Evolutionary conservation across 371 early-diverging fungal genomes (phyloP).

Genomic region (Batkoa obscura): DNA sequence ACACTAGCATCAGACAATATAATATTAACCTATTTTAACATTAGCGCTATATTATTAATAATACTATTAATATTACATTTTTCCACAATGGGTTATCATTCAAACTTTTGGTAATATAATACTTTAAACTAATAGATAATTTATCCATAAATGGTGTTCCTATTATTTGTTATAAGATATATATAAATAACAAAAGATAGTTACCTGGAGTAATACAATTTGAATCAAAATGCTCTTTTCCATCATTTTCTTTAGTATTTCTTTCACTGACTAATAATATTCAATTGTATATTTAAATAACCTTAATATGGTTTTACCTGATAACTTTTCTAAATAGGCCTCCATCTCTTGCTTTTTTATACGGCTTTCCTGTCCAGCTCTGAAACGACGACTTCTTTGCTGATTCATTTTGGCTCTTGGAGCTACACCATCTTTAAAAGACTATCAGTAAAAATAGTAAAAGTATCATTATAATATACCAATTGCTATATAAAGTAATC

Average conservation of each 20-base stretch:
- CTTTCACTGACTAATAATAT: no score
- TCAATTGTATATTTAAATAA: no score
- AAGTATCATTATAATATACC: conserved; percentile 26
- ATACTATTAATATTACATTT: conserved; percentile 24
- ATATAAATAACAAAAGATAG: no score
- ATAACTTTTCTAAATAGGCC: no score
- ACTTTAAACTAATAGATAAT: conserved; percentile 65
- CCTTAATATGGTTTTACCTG: no score
- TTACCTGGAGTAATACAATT: conserved; percentile 98
- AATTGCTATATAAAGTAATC: conserved; percentile 91
- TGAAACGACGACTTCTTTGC: conserved; percentile 95
- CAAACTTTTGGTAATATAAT: conserved; percentile 77
- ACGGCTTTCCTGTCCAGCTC: conserved; percentile 74
- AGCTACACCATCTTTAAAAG: conserved; percentile 89
- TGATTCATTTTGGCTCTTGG: conserved; percentile 99
- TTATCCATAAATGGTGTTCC: conserved; percentile 94
- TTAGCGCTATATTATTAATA: not conserved
- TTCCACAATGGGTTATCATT: conserved; percentile 82
- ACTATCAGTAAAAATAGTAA: not conserved
- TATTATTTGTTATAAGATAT: no score
- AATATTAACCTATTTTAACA: conserved; percentile 42
- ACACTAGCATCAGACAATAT: conserved; percentile 91
- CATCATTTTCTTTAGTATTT: conserved; percentile 28
- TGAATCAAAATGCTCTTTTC: conserved; percentile 71
- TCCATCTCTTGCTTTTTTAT: conserved; percentile 51